These are phyloP conservation scores for Arabidopsis lyrata DNA, from an alignment of 441 rosid species.

Conservation along the genomic window DNA sequence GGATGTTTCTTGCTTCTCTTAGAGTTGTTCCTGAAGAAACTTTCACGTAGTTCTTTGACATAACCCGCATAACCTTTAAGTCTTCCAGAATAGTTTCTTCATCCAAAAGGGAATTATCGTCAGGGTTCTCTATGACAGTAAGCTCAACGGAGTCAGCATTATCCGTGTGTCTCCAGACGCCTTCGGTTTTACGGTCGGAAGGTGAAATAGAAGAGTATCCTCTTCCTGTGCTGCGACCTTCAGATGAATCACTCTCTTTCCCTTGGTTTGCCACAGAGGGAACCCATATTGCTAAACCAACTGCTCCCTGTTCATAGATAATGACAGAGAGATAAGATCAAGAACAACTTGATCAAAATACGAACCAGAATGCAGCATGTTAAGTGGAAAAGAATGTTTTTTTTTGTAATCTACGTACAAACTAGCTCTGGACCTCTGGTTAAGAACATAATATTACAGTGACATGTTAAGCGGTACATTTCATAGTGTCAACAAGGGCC, in stretches of 20 bases:
- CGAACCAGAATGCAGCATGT: conserved; percentile 1
- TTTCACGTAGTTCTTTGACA: conserved; percentile 84
- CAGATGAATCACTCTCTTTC: conserved; percentile 75
- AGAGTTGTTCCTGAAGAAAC: conserved; percentile 59
- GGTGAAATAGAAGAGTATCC: conserved; percentile 80
- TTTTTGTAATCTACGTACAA: not conserved
- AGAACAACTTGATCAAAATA: not conserved
- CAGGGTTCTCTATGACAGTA: conserved; percentile 55
- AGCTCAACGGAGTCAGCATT: conserved; percentile 66
- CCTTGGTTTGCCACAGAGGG: conserved; percentile 89
- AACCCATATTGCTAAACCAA: conserved; percentile 99
- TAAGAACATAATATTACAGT: not conserved
- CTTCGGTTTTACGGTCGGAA: conserved; percentile 57
- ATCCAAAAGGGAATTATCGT: conserved; percentile 57
- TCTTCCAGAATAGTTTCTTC: conserved; percentile 78
- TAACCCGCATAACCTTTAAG: conserved; percentile 75
- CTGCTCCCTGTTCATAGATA: conserved; percentile 75
- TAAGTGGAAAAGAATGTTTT: not conserved
- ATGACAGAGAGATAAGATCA: conserved; percentile 29
- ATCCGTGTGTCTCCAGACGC: conserved; percentile 53
- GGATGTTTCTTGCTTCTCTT: conserved; percentile 77
- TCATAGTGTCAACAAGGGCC: not conserved
- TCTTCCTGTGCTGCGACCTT: conserved; percentile 57
- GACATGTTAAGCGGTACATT: not conserved
- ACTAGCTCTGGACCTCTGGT: not conserved